A percentile compares a stretch with the other conserved stretches of the same genome.
Evolutionary conservation across 805 yeast species (phyloP).

Genomic region (Saturnispora bothae): DNA sequence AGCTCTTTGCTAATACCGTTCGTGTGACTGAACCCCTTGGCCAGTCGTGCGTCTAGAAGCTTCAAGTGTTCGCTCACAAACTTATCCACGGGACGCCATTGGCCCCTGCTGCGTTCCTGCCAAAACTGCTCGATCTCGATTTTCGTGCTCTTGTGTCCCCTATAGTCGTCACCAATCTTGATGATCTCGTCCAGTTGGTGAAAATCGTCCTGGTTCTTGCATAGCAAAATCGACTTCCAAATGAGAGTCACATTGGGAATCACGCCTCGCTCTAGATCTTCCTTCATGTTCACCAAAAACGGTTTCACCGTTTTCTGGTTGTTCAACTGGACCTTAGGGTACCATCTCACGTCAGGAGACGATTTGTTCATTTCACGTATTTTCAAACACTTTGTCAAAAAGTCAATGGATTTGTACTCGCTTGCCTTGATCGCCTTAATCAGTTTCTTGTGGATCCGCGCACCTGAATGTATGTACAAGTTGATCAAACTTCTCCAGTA

Average conservation of each 20-base stretch:
- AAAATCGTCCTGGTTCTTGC: slow-evolving; percentile 12
- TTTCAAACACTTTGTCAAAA: slow-evolving; percentile 7
- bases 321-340: slow-evolving; percentile 9
- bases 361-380: slow-evolving; percentile 5
- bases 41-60: slow-evolving; percentile 3
- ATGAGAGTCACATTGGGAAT: slow-evolving; percentile 16
- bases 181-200: slow-evolving; percentile 12
- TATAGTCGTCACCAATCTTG: slow-evolving; percentile 1
- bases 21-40: neutral
- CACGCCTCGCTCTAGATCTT: slow-evolving; percentile 19
- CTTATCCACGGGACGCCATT: no score
- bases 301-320: slow-evolving; percentile 11
- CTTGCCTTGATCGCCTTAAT: slow-evolving; percentile 3
- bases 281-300: slow-evolving; percentile 15
- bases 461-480: slow-evolving; percentile 16
- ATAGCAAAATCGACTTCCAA: slow-evolving; percentile 11
- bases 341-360: slow-evolving; percentile 2
- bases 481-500: slow-evolving; percentile 17
- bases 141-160: neutral
- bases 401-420: no score
- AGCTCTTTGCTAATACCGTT: slow-evolving; percentile 7
- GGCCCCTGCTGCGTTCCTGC: slow-evolving; percentile 17
- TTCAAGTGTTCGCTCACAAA: slow-evolving; percentile 8
- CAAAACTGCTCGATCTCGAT: slow-evolving; percentile 14
- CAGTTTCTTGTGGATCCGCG: slow-evolving; percentile 15